phyloP scores from a whole-genome alignment of 1,284 basidiomycete species.

The Leucoagaricus sp. region DNA sequence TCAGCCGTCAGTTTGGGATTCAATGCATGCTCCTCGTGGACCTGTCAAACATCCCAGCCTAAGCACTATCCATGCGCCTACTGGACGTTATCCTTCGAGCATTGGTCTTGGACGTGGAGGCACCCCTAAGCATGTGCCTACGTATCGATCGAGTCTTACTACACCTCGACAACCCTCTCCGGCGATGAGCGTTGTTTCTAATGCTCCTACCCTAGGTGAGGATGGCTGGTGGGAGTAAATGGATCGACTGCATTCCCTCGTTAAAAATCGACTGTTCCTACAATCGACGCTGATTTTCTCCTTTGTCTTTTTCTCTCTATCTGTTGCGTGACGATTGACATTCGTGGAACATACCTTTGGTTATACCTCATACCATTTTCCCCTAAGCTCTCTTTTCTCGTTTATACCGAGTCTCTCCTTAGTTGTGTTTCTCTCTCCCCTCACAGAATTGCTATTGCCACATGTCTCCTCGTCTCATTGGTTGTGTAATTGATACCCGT shows the following conservation, averaged over 20 bases:
- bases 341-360: constrained; percentile 14
- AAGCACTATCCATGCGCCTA: constrained; percentile 31
- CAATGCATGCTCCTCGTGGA: constrained; percentile 67
- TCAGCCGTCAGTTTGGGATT: constrained; percentile 66
- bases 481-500: background rate
- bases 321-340: constrained; percentile 12
- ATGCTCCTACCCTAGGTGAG: constrained; percentile 63
- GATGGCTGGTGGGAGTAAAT: constrained; percentile 76
- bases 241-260: constrained; percentile 7
- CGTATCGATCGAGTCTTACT: constrained; percentile 25
- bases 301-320: constrained; percentile 15
- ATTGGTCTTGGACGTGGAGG: constrained; percentile 30
- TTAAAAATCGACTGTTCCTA: constrained; percentile 18
- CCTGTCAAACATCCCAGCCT: constrained; percentile 23
- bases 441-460: constrained; percentile 15
- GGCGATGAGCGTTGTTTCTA: constrained; percentile 71
- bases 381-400: too few species aligned
- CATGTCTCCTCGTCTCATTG: background rate
- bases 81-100: constrained; percentile 34
- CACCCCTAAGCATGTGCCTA: constrained; percentile 39
- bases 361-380: constrained; percentile 7
- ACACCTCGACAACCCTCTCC: constrained; percentile 56
- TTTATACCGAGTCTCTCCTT: constrained; percentile 13
- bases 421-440: constrained; percentile 9
- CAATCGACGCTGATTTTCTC: constrained; percentile 14